Base-by-base conservation (phyloP, 2,329 filamentous ascomycete genomes). In the Fusarium sp. region DNA sequence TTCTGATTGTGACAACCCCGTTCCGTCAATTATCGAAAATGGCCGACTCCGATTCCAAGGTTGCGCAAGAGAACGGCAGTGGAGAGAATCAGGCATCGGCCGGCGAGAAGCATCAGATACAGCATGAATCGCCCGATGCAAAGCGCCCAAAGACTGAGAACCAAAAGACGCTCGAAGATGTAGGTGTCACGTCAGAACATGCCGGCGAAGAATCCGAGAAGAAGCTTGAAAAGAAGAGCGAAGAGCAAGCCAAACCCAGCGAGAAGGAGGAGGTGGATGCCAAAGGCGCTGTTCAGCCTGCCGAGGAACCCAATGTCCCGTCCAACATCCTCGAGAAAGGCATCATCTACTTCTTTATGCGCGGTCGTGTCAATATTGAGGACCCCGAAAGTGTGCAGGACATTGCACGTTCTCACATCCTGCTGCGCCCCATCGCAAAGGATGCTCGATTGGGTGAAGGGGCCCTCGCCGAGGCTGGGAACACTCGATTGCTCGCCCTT, bases 321-420 rank as follows among this genome's bases (percentile, higher is more conserved):
- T 85, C 88, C 0, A 88, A 78, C 59, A 91, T 97, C 27, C 87
- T 97, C 3, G 95, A 98, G 80, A 97, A 97, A 79, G 95, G 95
- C 5, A 89, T 97, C 76, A 92, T 98, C 76, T 97, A 97, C 86
- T 97, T 97, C 87, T 97, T 97, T 86, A 92, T 93, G 78, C 92
- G 95, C 20, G 91, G 91, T 9, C 92, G 94, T 14, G 94, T 98
- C 41, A 90, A 91, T 60, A 88, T 94, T 30, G 90, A 94, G 6
- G 88, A 94, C 8, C 92, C 94, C 0, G 88, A 92, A 20, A 87
- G 88, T 54, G 86, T 96, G 1, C 84, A 88, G 45, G 95, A 98
- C 62, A 89, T 97, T 58, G 91, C 93, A 48, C 92, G 94, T 58
- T 95, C 89, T 72, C 96, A 93, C 84, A 92, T 98, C 77, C 88